These are phyloP conservation scores for Apiospora arundinis DNA, from an alignment of 2,329 filamentous ascomycete genomes.

Conservation along the genomic window DNA sequence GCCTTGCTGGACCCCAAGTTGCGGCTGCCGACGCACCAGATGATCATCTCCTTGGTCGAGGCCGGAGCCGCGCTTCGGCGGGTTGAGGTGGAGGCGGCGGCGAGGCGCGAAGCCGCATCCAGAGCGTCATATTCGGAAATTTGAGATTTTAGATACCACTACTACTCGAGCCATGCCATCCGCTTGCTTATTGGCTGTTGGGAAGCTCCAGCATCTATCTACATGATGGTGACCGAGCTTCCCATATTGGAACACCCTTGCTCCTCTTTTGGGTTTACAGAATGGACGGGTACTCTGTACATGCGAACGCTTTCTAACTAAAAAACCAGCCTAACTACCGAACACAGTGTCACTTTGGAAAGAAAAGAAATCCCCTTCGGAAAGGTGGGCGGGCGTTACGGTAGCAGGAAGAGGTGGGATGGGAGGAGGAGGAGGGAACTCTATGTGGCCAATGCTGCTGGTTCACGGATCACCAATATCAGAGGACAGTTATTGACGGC, in stretches of 20 bases:
- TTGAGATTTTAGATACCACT: no score
- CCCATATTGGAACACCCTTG: not conserved
- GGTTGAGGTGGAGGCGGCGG: constrained; percentile 25
- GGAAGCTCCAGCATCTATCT: constrained; percentile 30
- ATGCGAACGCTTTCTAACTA: no score
- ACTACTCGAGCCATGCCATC: no score
- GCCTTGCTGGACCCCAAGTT: constrained; percentile 40
- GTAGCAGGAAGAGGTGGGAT: not conserved
- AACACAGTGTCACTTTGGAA: not conserved
- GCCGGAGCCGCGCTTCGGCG: constrained; percentile 35
- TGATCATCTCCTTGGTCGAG: constrained; percentile 52
- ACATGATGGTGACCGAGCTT: not conserved
- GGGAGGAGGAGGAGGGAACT: not conserved
- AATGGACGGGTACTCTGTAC: not conserved
- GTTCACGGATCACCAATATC: constrained; percentile 1
- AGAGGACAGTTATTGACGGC: not conserved
- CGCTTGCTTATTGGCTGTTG: no score
- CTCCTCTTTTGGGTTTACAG: not conserved
- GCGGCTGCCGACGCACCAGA: constrained; percentile 45
- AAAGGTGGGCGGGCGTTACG: not conserved
- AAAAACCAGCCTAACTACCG: constrained; percentile 1
- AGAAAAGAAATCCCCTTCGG: not conserved
- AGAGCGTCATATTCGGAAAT: no score
- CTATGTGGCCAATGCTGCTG: not conserved
- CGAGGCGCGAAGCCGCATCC: no score